Evolutionary conservation across 345 rosid species (phyloP).

Genomic region (Corchorus olitorius): DNA sequence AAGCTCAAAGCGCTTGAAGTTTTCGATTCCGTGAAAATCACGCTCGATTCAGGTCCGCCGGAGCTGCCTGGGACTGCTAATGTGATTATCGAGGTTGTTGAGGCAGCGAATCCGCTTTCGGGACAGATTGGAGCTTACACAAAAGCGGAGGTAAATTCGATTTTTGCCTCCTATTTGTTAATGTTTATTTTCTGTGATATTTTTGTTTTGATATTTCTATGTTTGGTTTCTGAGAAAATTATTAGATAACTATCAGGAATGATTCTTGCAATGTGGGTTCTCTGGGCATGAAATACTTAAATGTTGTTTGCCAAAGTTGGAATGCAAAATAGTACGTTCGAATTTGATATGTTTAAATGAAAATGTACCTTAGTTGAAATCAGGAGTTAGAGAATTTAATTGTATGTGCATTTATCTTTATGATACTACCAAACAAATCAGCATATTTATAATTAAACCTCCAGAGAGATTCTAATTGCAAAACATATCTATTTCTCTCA

Average conservation of each 20-base stretch:
- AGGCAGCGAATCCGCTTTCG: constrained; percentile 56
- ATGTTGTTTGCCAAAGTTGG: not conserved
- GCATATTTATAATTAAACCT: too few relatives aligned
- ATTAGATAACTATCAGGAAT: not conserved
- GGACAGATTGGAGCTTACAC: constrained; percentile 82
- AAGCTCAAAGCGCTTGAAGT: constrained; percentile 71
- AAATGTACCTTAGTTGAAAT: too few relatives aligned
- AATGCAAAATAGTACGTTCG: not conserved
- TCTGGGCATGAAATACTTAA: not conserved
- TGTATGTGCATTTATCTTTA: too few relatives aligned
- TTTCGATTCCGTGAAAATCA: constrained; percentile 80
- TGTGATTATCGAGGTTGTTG: constrained; percentile 73
- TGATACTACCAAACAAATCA: too few relatives aligned
- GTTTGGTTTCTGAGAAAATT: constrained; percentile 11
- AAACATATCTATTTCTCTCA: not conserved
- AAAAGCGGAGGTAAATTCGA: constrained; percentile 58
- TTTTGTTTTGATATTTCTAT: constrained; percentile 1
- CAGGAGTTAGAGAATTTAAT: too few relatives aligned
- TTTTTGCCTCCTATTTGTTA: not conserved
- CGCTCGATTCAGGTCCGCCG: constrained; percentile 84
- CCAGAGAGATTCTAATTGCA: constrained; percentile 3
- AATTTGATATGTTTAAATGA: too few relatives aligned
- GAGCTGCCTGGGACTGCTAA: constrained; percentile 91
- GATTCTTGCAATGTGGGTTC: constrained; percentile 8
- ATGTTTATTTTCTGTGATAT: not conserved